Base-by-base conservation (phyloP, 2,329 filamentous ascomycete species). In the Niveomyces coronatus region DNA sequence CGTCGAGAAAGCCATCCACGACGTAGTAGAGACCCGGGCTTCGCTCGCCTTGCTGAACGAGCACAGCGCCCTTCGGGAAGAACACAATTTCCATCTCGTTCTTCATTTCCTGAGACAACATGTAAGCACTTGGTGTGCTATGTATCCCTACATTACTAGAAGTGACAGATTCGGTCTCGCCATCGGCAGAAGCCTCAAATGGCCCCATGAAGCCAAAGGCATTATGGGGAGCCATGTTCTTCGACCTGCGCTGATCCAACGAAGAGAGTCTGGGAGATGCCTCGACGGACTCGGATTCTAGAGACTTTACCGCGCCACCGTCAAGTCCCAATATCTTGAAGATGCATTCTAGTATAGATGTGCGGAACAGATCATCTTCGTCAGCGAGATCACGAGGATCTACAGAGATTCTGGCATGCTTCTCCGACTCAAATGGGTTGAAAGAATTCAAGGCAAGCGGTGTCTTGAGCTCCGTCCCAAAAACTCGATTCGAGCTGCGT, bases 21-120 rank as follows among this genome's bases (percentile, higher is more conserved):
- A 98, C 89, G 59, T 98, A 98, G 62, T 98, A 98, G 1, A 98
- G 59, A 0, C 91, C 91, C 0, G 91, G 91, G 49, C 93, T 94
- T n/a, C 91, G 76, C 57, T 98, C 91, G 9, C 91, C 89, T 62
- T 96, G 88, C 53, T 98, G 91, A 0, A 98, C 88, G 13, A 98
- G 70, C 1, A 98, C 83, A 2, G 91, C 89, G 3, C 85, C 88
- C 56, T 96, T 85, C 0, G 88, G 89, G 47, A 98, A 98, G 63
- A 85, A 96, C 5, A 98, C 91, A 47, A 98, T 95, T 54, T 98
- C 91, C 3, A 96, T 76, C 37, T 98, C 91, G 45, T 94, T 82
- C 45, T 82, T 82, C 61, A 96, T 74, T 44, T 96, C 89, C 42
- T 86, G 78, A 4, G 77, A 74, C 5, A 89, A 63, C 4, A 68